Evolutionary conservation across 2,329 filamentous ascomycete species (phyloP).

Genomic region (Stachybotrys chartarum): DNA sequence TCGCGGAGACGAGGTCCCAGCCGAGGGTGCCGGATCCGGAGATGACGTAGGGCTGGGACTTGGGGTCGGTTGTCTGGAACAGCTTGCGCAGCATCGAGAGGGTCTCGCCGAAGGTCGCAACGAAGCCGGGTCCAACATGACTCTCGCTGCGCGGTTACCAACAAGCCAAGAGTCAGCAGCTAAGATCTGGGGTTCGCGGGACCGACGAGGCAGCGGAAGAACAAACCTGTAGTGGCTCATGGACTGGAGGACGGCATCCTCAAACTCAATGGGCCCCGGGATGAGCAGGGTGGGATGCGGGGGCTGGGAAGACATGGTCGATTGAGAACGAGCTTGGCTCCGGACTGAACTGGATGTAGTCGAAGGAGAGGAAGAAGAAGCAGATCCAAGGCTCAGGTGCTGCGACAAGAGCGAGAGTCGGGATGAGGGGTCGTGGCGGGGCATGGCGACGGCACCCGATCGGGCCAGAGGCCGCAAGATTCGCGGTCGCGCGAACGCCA

Average conservation of each 20-base stretch:
- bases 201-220: conserved; percentile 3
- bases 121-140: conserved; percentile 84
- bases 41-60: conserved; percentile 85
- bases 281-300: conserved; percentile 75
- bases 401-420: conserved; percentile 20
- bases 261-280: conserved; percentile 95
- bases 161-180: background rate
- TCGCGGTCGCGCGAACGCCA: conserved; percentile 11
- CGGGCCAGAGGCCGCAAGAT: conserved; percentile 10
- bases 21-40: conserved; percentile 92
- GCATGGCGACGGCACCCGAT: conserved; percentile 18
- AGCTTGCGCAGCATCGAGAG: conserved; percentile 83
- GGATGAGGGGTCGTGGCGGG: conserved; percentile 24
- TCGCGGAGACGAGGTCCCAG: conserved; percentile 94
- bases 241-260: conserved; percentile 89
- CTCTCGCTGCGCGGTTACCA: conserved; percentile 59
- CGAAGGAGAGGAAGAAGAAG: conserved; percentile 8
- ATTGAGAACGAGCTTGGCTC: conserved; percentile 12
- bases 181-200: background rate
- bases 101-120: conserved; percentile 84
- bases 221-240: conserved; percentile 88
- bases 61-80: conserved; percentile 79
- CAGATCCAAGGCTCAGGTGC: conserved; percentile 13
- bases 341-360: conserved; percentile 7
- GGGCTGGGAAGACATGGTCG: conserved; percentile 55